These are phyloP conservation scores for Apiotrichum mycotoxinovorans DNA, from an alignment of 1,284 basidiomycete genomes.

Conservation along the genomic window DNA sequence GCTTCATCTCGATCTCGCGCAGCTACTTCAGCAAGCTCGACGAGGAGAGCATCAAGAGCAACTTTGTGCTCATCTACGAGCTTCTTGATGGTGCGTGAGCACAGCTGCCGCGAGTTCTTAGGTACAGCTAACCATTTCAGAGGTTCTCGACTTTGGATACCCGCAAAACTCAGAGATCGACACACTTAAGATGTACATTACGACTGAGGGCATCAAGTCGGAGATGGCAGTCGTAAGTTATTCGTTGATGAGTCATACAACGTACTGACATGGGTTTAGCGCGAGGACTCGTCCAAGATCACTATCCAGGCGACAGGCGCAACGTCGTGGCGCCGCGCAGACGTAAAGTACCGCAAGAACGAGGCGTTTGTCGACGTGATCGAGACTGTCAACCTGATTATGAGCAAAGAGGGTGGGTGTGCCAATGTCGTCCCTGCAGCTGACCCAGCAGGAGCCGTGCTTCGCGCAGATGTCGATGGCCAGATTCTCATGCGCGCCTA, in stretches of 20 bases:
- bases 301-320: slow-evolving; percentile 93
- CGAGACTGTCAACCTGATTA: slow-evolving; percentile 91
- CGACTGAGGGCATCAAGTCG: slow-evolving; percentile 92
- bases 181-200: slow-evolving; percentile 96
- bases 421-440: not conserved
- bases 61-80: slow-evolving; percentile 95
- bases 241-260: too few relatives aligned
- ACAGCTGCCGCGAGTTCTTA: not conserved
- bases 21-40: slow-evolving; percentile 97
- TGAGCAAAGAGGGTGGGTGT: slow-evolving; percentile 83
- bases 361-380: slow-evolving; percentile 98
- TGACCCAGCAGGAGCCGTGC: slow-evolving; percentile 63
- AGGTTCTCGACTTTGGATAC: slow-evolving; percentile 98
- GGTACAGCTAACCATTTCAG: slow-evolving; percentile 51
- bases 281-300: slow-evolving; percentile 92
- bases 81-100: slow-evolving; percentile 74
- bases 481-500: slow-evolving; percentile 98
- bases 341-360: slow-evolving; percentile 98
- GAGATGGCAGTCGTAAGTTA: slow-evolving; percentile 66
- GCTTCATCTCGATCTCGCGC: slow-evolving; percentile 87
- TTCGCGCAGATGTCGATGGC: slow-evolving; percentile 97
- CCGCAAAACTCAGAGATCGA: slow-evolving; percentile 99
- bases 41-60: slow-evolving; percentile 97
- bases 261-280: slow-evolving; percentile 53
- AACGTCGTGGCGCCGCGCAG: slow-evolving; percentile 86